Evolutionary conservation across 2,329 filamentous ascomycete genomes (phyloP).

Genomic region (Alternaria ethzedia): DNA sequence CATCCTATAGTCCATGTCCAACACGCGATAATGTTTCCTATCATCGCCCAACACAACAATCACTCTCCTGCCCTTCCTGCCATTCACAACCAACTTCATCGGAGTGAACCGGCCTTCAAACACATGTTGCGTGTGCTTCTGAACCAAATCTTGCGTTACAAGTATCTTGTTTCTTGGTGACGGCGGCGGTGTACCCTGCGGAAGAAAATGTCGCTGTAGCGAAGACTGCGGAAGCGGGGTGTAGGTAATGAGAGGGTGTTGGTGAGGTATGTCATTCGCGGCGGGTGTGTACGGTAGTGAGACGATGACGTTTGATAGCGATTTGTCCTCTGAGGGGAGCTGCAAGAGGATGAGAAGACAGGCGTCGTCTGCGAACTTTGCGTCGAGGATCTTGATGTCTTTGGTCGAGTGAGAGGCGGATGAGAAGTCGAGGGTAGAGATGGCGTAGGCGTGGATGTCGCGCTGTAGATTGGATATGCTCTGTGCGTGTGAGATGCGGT

Average conservation of each 20-base stretch:
- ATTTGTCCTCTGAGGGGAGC: conserved; percentile 1
- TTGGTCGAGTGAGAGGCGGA: conserved; percentile 34
- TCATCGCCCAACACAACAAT: conserved; percentile 63
- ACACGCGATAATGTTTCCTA: conserved; percentile 60
- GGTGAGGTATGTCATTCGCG: conserved; percentile 25
- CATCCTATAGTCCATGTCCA: conserved; percentile 58
- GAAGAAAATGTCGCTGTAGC: conserved; percentile 5
- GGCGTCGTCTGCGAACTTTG: conserved; percentile 71
- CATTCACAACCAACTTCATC: conserved; percentile 61
- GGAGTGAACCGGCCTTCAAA: conserved; percentile 60
- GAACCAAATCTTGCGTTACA: conserved; percentile 14
- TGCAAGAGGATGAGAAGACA: conserved; percentile 66
- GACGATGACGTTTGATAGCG: conserved; percentile 20
- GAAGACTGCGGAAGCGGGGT: conserved; percentile 11
- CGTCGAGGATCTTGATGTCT: conserved; percentile 65
- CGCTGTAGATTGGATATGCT: conserved; percentile 50
- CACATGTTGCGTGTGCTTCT: conserved; percentile 51
- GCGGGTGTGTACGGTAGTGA: conserved; percentile 36
- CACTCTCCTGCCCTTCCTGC: conserved; percentile 59
- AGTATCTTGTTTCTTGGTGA: neutral
- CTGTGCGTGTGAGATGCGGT: conserved; percentile 45
- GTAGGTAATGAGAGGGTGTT: conserved; percentile 1
- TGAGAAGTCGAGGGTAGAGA: conserved; percentile 59
- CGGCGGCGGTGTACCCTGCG: neutral
- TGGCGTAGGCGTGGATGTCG: conserved; percentile 47